These are phyloP conservation scores for Pythium brachiatum DNA, from an alignment of 352 stramenopile genomes.

Conservation along the genomic window DNA sequence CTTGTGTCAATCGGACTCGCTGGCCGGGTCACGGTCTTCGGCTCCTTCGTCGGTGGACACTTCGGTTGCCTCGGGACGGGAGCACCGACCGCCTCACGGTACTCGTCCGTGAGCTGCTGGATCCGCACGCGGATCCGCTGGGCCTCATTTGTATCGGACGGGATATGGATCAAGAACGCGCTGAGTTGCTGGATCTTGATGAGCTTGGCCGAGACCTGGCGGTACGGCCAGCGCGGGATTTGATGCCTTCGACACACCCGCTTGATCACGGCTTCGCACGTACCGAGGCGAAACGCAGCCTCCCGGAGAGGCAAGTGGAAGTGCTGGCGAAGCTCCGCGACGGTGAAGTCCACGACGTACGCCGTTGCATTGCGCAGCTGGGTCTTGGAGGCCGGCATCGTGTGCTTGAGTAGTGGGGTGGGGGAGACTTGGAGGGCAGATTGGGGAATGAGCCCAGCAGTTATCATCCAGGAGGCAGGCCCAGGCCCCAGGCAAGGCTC, in stretches of 20 bases:
- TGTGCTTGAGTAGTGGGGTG: background rate
- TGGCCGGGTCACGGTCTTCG: conserved; percentile 39
- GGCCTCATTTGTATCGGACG: conserved; percentile 51
- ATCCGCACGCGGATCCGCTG: conserved; percentile 75
- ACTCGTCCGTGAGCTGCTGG: conserved; percentile 77
- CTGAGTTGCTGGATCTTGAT: conserved; percentile 85
- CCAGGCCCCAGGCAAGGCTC: background rate
- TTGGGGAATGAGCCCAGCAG: background rate
- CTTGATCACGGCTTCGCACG: conserved; percentile 82
- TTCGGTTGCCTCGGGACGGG: conserved; percentile 71
- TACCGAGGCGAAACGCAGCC: conserved; percentile 65
- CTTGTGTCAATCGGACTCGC: conserved; percentile 46
- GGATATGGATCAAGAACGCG: conserved; percentile 82
- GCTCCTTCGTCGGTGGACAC: conserved; percentile 48
- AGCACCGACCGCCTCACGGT: conserved; percentile 71
- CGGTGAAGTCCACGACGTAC: conserved; percentile 65
- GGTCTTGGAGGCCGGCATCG: conserved; percentile 1
- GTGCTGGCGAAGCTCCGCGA: conserved; percentile 81
- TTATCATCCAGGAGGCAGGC: background rate
- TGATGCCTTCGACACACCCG: conserved; percentile 73
- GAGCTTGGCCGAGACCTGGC: conserved; percentile 82
- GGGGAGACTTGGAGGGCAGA: background rate
- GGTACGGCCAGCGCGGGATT: conserved; percentile 84
- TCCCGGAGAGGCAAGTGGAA: conserved; percentile 82
- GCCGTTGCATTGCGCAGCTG: background rate